phyloP scores from a whole-genome alignment of 768 basidiomycete genomes.

The Arthromyces matolae region DNA sequence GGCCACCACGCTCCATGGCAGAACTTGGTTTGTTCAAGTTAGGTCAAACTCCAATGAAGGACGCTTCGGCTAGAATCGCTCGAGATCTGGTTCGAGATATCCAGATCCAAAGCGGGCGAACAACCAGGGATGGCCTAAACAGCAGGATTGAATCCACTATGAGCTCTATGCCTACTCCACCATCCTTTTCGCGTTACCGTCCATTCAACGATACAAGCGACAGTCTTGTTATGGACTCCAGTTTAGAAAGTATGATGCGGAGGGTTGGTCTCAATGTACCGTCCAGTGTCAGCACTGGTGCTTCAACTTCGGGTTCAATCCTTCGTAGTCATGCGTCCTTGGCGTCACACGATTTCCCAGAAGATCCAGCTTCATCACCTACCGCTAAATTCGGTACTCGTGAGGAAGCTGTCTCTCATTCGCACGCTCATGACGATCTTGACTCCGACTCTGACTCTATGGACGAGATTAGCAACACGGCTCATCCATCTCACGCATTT shows the following conservation, averaged over 20 bases:
- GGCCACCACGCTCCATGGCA: no score
- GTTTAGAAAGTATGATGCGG: constrained; percentile 68
- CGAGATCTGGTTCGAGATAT: constrained; percentile 58
- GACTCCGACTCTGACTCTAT: constrained; percentile 63
- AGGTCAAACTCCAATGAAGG: no score
- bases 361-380: constrained; percentile 3
- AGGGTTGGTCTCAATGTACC: constrained; percentile 49
- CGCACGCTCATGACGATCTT: constrained; percentile 20
- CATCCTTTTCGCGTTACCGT: constrained; percentile 66
- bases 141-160: constrained; percentile 54
- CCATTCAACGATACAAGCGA: constrained; percentile 43
- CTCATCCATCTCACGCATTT: constrained; percentile 69
- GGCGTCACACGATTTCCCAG: background rate
- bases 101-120: constrained; percentile 35
- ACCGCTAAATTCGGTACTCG: constrained; percentile 1
- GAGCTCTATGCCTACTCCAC: constrained; percentile 67
- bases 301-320: constrained; percentile 20
- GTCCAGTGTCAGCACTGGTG: constrained; percentile 21
- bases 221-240: constrained; percentile 50
- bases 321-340: constrained; percentile 25
- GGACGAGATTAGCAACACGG: constrained; percentile 53
- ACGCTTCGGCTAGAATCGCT: no score
- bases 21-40: no score
- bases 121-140: constrained; percentile 23
- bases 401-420: constrained; percentile 10